Base-by-base conservation (phyloP, 371 early-diverging fungal genomes). In the Zopfochytrium polystomum region DNA sequence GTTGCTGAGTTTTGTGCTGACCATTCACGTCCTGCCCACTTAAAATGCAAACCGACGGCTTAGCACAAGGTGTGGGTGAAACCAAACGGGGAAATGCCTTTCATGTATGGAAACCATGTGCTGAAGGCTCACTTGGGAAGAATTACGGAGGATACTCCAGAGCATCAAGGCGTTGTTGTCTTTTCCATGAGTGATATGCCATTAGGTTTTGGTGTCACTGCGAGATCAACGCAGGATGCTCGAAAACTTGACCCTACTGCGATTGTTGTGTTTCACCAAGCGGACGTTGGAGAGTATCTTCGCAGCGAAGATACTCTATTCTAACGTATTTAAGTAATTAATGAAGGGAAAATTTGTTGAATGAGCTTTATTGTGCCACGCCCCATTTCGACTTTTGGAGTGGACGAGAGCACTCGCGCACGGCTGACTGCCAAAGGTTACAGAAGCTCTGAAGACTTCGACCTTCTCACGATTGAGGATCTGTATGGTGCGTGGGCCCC, bases 41-140 rank as follows among this genome's bases (percentile, higher is more conserved):
- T n/a, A n/a, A n/a, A n/a, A n/a, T n/a, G n/a, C n/a, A n/a, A n/a
- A n/a, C n/a, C n/a, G n/a, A n/a, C n/a, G n/a, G n/a, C 38, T 15
- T 66, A 87, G 83, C 85, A 90, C 80, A 93, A 94, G 77, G 89
- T 99, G 44, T 99, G 99, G 97, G 88, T 99, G 53, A 99, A 99
- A 78, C 92, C 93, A 38, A 94, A 90, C 72, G 99, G 99, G 60
- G 99, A 99, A 77, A 99, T 98, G 99, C 92, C 97, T 23, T 97
- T 91, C 81, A 71, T 99, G 66, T 99, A 99, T 73, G 99, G 99
- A 32, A 99, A 99, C 84, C 93, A 99, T 73, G 87, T 99, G 31
- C 87, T 98, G 58, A 99, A 96, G 79, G 95, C 97, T 23, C 99
- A 99, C 74, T 77, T 99, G 59, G 92, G 92, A 35, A 83, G 95